These are phyloP conservation scores for Psidium guajava DNA, from an alignment of 345 rosid species.

Conservation along the genomic window DNA sequence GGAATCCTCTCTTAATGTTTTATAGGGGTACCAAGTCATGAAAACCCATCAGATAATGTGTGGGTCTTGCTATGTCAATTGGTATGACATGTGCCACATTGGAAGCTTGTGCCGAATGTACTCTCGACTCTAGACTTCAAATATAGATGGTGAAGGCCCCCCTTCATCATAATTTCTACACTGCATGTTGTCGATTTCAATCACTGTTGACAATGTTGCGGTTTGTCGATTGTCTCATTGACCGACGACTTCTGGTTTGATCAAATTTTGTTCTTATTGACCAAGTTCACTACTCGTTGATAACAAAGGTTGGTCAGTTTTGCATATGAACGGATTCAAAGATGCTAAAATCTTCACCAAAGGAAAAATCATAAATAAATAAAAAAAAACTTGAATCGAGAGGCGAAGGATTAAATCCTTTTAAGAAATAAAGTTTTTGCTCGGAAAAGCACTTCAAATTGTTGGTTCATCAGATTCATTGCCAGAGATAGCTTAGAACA, in stretches of 20 bases:
- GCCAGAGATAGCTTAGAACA: too few relatives aligned
- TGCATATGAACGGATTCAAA: too few relatives aligned
- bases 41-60: not conserved
- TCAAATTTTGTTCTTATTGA: not conserved
- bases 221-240: not conserved
- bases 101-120: not conserved
- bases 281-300: not conserved
- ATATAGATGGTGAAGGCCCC: not conserved
- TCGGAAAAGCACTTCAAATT: too few relatives aligned
- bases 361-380: too few relatives aligned
- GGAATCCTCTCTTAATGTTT: not conserved
- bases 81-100: not conserved
- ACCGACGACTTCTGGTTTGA: not conserved
- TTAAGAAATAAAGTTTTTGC: too few relatives aligned
- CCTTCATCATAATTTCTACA: not conserved
- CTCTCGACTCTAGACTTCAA: not conserved
- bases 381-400: too few relatives aligned
- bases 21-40: not conserved
- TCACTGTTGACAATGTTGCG: not conserved
- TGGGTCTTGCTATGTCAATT: not conserved
- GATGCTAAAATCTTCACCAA: too few relatives aligned
- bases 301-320: not conserved
- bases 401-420: too few relatives aligned
- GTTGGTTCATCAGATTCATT: too few relatives aligned
- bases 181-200: not conserved